phyloP scores from a whole-genome alignment of 345 rosid species.

The Dipteronia sinensis region DNA sequence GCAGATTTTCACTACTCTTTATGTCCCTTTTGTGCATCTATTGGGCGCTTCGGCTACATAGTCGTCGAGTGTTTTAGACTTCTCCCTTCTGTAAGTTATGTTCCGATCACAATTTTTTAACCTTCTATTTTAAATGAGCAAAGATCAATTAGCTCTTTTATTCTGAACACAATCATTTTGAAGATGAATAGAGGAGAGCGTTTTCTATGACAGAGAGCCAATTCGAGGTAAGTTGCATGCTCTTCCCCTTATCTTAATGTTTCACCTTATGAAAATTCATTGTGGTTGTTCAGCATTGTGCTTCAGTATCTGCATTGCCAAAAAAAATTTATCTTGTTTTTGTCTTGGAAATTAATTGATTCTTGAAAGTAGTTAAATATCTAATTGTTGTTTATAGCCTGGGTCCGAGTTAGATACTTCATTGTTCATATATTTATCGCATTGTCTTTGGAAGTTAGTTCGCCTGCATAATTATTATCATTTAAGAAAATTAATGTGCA shows the following conservation, averaged over 20 bases:
- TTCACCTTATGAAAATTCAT: background rate
- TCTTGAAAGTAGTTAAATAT: no score
- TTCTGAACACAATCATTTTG: background rate
- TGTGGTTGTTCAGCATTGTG: background rate
- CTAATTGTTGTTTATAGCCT: no score
- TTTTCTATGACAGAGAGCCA: background rate
- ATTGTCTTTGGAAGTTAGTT: no score
- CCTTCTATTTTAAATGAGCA: background rate
- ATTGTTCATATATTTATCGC: no score
- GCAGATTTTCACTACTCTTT: background rate
- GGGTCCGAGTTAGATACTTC: no score
- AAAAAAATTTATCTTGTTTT: no score
- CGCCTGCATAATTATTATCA: no score
- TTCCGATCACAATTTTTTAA: background rate
- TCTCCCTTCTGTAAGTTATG: background rate
- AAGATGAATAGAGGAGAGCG: background rate
- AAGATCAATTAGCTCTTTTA: background rate
- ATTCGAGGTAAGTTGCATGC: background rate
- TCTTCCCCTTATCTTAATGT: background rate
- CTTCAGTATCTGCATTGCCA: background rate
- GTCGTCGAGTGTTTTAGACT: background rate
- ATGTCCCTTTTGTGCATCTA: no score
- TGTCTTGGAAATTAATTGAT: no score
- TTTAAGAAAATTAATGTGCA: no score
- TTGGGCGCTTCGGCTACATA: background rate